These are phyloP conservation scores for Mychonastes homosphaera DNA, from an alignment of 139 green algal species.

Conservation along the genomic window DNA sequence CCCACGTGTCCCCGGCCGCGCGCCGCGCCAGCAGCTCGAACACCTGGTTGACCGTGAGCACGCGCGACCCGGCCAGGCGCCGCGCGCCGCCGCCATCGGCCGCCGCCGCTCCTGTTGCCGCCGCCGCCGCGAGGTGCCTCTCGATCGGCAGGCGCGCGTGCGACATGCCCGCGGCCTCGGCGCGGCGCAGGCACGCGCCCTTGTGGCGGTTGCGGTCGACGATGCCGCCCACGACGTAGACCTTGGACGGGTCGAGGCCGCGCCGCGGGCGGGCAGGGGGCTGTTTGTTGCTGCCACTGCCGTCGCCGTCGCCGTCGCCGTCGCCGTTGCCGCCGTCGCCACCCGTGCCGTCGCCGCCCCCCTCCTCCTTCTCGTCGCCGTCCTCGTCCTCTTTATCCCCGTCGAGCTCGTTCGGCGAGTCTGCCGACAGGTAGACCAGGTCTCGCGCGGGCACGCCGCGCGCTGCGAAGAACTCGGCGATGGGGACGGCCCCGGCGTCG, in stretches of 20 bases:
- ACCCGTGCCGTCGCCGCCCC: no score
- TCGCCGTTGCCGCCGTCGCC: no score
- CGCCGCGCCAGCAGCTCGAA: slow-evolving; percentile 37
- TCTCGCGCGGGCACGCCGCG: not conserved
- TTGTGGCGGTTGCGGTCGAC: slow-evolving; percentile 87
- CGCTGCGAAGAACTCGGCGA: slow-evolving; percentile 14
- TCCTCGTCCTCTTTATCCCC: no score
- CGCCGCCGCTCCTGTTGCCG: not conserved
- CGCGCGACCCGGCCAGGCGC: slow-evolving; percentile 5
- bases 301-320: no score
- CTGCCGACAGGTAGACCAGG: slow-evolving; percentile 78
- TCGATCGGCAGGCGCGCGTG: slow-evolving; percentile 68
- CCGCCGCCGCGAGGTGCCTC: slow-evolving; percentile 26
- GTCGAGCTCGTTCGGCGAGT: slow-evolving; percentile 50
- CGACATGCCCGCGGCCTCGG: slow-evolving; percentile 44
- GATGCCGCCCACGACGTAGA: slow-evolving; percentile 80
- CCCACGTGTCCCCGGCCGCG: no score
- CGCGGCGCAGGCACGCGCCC: slow-evolving; percentile 17
- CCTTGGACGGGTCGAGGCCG: no score
- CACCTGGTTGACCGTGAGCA: slow-evolving; percentile 79
- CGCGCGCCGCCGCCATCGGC: not conserved
- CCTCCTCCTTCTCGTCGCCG: no score
- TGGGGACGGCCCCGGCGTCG: no score
- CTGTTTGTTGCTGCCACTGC: no score
- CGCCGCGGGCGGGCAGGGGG: no score